Evolutionary conservation across 805 yeast species (phyloP).

Genomic region (Ogataea pini): DNA sequence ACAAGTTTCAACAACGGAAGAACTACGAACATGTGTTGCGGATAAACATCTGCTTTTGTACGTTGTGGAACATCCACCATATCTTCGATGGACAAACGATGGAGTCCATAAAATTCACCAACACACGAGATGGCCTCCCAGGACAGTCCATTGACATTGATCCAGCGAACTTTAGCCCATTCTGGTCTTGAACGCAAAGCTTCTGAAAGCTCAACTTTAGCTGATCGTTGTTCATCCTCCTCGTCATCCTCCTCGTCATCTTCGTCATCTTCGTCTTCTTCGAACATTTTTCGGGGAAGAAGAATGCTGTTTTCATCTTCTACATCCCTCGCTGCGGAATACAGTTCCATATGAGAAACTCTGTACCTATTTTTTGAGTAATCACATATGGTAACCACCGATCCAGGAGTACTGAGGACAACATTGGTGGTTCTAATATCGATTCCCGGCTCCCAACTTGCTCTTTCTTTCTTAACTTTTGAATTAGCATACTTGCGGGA

Average conservation of each 20-base stretch:
- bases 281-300: slow-evolving; percentile 11
- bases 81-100: slow-evolving; percentile 59
- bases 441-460: slow-evolving; percentile 64
- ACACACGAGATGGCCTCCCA: slow-evolving; percentile 58
- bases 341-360: slow-evolving; percentile 45
- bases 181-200: slow-evolving; percentile 40
- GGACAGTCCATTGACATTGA: slow-evolving; percentile 59
- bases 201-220: slow-evolving; percentile 32
- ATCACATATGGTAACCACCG: slow-evolving; percentile 55
- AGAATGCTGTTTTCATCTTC: slow-evolving; percentile 20
- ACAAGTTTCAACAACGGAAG: slow-evolving; percentile 53
- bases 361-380: slow-evolving; percentile 46
- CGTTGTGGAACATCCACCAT: slow-evolving; percentile 64
- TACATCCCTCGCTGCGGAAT: slow-evolving; percentile 23
- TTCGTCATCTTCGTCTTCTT: slow-evolving; percentile 8
- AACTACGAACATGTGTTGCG: slow-evolving; percentile 52
- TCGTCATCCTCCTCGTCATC: slow-evolving; percentile 16
- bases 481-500: slow-evolving; percentile 38
- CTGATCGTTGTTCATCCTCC: slow-evolving; percentile 8
- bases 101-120: slow-evolving; percentile 46
- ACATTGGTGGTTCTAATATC: slow-evolving; percentile 53
- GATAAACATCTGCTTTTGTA: slow-evolving; percentile 56
- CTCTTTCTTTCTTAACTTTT: slow-evolving; percentile 41
- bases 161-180: slow-evolving; percentile 57
- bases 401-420: slow-evolving; percentile 51